phyloP scores from a whole-genome alignment of 1,284 basidiomycete genomes.

The Puccinia horiana region DNA sequence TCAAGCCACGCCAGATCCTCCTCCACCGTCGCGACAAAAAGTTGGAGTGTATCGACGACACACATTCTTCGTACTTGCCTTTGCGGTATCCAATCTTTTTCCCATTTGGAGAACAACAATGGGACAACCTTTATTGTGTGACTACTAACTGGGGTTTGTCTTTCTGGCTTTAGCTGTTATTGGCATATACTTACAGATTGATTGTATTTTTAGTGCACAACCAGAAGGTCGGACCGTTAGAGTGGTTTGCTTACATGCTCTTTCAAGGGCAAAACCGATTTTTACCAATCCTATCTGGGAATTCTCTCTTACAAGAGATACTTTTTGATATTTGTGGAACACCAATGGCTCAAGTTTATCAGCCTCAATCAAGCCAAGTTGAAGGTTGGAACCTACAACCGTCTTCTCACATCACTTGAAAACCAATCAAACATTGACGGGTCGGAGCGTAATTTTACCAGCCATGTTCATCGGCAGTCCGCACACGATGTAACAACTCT shows the following conservation, averaged over 20 bases:
- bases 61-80: background rate
- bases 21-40: background rate
- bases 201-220: background rate
- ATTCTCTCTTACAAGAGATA: background rate
- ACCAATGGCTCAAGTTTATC: background rate
- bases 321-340: slow-evolving; percentile 1
- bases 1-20: background rate
- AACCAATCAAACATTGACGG: background rate
- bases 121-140: background rate
- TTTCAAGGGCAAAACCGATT: background rate
- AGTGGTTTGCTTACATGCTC: slow-evolving; percentile 16
- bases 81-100: slow-evolving; percentile 19
- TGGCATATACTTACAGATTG: no score
- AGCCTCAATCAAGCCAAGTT: background rate
- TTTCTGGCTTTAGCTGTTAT: background rate
- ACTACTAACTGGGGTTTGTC: no score
- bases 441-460: slow-evolving; percentile 57
- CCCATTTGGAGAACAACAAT: background rate
- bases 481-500: slow-evolving; percentile 59
- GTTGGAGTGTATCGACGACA: background rate
- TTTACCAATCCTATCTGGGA: background rate
- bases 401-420: background rate
- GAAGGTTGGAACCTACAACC: background rate
- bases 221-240: background rate
- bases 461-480: slow-evolving; percentile 59